phyloP scores from a whole-genome alignment of 352 stramenopile genomes.

The Elongisporangium anandrum region DNA sequence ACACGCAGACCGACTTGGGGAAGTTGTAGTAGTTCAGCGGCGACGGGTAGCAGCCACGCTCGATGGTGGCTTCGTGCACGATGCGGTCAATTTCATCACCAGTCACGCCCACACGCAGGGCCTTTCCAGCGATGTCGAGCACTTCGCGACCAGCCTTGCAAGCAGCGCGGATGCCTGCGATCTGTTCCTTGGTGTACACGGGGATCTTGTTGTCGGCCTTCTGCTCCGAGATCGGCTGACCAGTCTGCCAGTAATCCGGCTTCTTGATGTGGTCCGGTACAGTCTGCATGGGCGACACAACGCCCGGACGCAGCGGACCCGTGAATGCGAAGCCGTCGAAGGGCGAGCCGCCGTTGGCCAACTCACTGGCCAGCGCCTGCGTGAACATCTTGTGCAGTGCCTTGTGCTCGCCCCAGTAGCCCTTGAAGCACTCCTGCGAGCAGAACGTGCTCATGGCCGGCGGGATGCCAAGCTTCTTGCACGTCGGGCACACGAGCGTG shows the following conservation, averaged over 20 bases:
- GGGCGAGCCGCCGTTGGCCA: conserved; percentile 13
- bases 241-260: conserved; percentile 88
- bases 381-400: conserved; percentile 94
- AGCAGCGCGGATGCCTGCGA: conserved; percentile 88
- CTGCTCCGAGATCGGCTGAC: conserved; percentile 52
- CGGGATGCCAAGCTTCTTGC: conserved; percentile 88
- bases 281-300: conserved; percentile 63
- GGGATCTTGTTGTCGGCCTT: conserved; percentile 70
- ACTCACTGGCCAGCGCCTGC: conserved; percentile 54
- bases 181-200: conserved; percentile 90
- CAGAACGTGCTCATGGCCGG: conserved; percentile 89
- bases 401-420: conserved; percentile 95
- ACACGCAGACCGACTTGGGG: conserved; percentile 84
- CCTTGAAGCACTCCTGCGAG: conserved; percentile 96
- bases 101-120: conserved; percentile 86
- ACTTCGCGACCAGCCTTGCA: conserved; percentile 89
- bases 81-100: conserved; percentile 95
- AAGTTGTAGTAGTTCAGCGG: conserved; percentile 97
- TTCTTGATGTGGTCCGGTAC: conserved; percentile 73
- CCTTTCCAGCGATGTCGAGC: conserved; percentile 89
- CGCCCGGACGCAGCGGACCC: conserved; percentile 65
- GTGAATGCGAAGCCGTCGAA: conserved; percentile 77
- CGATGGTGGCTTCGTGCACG: conserved; percentile 89
- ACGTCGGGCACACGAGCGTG: conserved; percentile 88
- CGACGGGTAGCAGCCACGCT: conserved; percentile 92